phyloP scores from a whole-genome alignment of 1,284 basidiomycete species.

The Cystobasidiaceae sp. region DNA sequence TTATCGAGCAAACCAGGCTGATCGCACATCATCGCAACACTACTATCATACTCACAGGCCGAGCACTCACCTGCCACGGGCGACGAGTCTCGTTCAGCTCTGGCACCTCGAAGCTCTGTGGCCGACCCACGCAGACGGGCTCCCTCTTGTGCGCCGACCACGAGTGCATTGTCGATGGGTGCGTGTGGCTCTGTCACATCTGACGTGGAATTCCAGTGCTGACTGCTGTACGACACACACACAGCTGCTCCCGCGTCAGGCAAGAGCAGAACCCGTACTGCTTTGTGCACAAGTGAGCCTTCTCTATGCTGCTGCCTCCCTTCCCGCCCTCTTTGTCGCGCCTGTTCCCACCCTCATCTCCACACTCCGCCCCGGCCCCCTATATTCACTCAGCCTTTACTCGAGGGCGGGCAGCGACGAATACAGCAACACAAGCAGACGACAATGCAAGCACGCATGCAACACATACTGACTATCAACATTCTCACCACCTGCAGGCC shows the following conservation, averaged over 20 bases:
- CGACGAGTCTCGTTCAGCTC: constrained; percentile 2
- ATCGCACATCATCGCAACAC: not conserved
- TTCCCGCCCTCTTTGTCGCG: not conserved
- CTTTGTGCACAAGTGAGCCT: constrained; percentile 31
- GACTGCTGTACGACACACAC: no score
- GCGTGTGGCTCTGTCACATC: no score
- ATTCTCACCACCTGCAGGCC: constrained; percentile 1
- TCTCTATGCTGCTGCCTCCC: not conserved
- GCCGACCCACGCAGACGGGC: not conserved
- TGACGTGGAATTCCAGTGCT: no score
- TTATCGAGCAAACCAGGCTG: constrained; percentile 2
- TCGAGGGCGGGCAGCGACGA: no score
- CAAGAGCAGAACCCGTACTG: constrained; percentile 27
- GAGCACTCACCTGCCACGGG: constrained; percentile 28
- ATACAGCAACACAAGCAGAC: no score
- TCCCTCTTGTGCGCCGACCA: constrained; percentile 28
- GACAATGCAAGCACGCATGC: not conserved
- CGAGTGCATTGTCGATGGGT: constrained; percentile 28
- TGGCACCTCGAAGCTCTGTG: constrained; percentile 21
- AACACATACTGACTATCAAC: not conserved
- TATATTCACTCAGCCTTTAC: no score
- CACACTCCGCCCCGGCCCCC: no score
- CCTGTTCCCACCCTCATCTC: not conserved
- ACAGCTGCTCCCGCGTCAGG: constrained; percentile 25
- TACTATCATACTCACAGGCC: no score